Conservation (phyloP, 306 rosid genomes). For the Fragaria ananassa region DNA sequence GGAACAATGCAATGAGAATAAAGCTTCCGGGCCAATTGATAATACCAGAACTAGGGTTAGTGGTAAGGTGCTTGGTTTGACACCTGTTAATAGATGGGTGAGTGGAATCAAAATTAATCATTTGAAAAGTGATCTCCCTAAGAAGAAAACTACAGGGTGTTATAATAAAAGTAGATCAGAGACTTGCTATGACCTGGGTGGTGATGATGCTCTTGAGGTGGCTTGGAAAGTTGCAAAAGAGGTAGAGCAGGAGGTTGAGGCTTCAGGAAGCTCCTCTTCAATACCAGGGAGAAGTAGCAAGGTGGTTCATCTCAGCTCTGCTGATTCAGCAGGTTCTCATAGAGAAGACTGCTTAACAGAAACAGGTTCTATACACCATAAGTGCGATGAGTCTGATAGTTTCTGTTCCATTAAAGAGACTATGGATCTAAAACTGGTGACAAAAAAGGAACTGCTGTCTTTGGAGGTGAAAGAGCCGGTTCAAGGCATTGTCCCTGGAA, state of each 20-base stretch:
- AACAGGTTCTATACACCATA: constrained; percentile 16
- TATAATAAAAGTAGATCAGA: constrained; percentile 14
- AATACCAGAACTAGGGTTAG: constrained; percentile 8
- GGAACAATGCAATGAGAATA: not conserved
- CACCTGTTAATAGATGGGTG: constrained; percentile 6
- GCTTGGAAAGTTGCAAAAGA: constrained; percentile 31
- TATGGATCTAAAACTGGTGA: not conserved
- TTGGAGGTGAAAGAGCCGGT: constrained; percentile 20
- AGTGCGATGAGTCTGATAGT: constrained; percentile 4
- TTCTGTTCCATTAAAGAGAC: constrained; percentile 1
- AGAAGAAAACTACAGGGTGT: constrained; percentile 15
- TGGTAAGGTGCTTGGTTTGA: constrained; percentile 15
- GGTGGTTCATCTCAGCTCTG: constrained; percentile 19
- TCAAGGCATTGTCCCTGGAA: not conserved
- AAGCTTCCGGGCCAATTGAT: constrained; percentile 17
- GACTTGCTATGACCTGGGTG: constrained; percentile 12
- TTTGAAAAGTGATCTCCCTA: constrained; percentile 12
- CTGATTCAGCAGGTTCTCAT: constrained; percentile 30
- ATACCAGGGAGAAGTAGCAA: constrained; percentile 20
- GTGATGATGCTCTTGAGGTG: constrained; percentile 24
- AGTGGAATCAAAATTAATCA: not conserved
- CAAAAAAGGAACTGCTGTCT: constrained; percentile 10
- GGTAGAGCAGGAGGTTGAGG: constrained; percentile 28
- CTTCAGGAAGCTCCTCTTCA: constrained; percentile 32
- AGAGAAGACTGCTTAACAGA: constrained; percentile 27